Evolutionary conservation across 257 asterid species (phyloP).

Genomic region (Nicotiana benthamiana): DNA sequence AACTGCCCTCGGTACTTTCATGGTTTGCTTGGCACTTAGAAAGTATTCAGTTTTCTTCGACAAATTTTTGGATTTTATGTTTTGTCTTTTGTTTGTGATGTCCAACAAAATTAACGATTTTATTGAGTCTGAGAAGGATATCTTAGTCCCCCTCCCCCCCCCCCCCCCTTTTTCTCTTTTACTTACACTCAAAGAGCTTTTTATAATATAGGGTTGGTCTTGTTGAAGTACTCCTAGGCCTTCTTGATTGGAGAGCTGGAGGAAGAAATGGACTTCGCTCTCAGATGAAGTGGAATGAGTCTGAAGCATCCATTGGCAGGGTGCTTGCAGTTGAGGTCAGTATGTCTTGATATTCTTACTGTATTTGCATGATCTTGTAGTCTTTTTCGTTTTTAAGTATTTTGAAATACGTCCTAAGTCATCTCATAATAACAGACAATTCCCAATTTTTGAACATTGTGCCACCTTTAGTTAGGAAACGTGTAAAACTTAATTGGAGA

Average conservation of each 20-base stretch:
- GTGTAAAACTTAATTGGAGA: not conserved
- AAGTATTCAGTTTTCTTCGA: not conserved
- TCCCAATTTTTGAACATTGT: not conserved
- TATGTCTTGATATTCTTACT: not conserved
- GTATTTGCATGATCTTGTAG: not conserved
- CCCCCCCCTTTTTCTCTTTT: not conserved
- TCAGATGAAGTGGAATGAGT: constrained; percentile 98
- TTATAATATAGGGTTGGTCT: constrained; percentile 77
- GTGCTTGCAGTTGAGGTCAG: constrained; percentile 95
- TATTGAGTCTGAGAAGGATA: not conserved
- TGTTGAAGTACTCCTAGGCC: constrained; percentile 95
- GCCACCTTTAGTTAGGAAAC: not conserved
- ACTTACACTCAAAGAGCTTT: not conserved
- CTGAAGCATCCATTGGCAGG: constrained; percentile 93
- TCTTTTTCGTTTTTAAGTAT: not conserved
- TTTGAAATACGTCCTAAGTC: not conserved
- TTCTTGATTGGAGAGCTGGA: constrained; percentile 99
- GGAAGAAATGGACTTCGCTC: constrained; percentile 71
- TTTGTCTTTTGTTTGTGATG: not conserved
- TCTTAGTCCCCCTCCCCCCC: not conserved
- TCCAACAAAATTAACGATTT: not conserved
- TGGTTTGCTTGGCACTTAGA: not conserved
- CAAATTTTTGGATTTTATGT: not conserved
- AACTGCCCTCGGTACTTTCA: not conserved
- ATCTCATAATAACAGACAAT: not conserved